Percentiles rank a stretch among this genome's conserved stretches.
Evolutionary conservation across 192 early-diverging fungal species (phyloP).

Genomic region (Coemansia sp.): DNA sequence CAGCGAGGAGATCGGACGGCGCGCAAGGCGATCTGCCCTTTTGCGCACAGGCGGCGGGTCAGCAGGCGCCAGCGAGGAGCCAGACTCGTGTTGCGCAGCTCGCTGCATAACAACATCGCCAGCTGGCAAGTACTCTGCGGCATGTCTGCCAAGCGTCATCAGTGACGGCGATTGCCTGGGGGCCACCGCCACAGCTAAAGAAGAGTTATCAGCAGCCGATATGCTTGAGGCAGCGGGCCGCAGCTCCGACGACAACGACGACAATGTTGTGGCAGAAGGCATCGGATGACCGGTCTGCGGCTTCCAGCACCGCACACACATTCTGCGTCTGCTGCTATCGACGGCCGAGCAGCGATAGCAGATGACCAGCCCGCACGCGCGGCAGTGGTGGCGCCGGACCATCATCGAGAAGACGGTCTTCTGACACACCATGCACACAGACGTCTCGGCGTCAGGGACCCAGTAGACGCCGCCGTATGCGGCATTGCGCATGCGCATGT

Average conservation of each 20-base stretch:
- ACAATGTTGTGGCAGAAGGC: neutral
- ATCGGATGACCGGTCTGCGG: neutral
- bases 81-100: constrained; percentile 22
- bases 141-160: constrained; percentile 31
- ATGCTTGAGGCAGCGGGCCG: neutral
- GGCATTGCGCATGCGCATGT: constrained; percentile 12
- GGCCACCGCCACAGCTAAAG: neutral
- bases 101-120: constrained; percentile 33
- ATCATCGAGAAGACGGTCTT: constrained; percentile 55
- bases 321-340: constrained; percentile 16
- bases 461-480: constrained; percentile 39
- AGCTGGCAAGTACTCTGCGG: constrained; percentile 35
- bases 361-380: constrained; percentile 51
- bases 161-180: constrained; percentile 20
- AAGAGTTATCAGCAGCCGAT: constrained; percentile 5
- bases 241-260: neutral
- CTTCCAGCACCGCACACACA: constrained; percentile 35
- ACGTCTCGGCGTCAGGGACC: constrained; percentile 52
- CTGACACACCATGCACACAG: constrained; percentile 55
- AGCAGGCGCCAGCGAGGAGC: neutral
- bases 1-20: constrained; percentile 40
- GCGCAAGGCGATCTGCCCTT: constrained; percentile 16
- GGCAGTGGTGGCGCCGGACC: constrained; percentile 55
- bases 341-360: constrained; percentile 54
- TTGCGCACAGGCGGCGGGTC: constrained; percentile 12